Evolutionary conservation across 495 filamentous ascomycete species (phyloP), one percentile per base, ranked within the genome.

Genomic region (Astrothelium subdiscretum): DNA sequence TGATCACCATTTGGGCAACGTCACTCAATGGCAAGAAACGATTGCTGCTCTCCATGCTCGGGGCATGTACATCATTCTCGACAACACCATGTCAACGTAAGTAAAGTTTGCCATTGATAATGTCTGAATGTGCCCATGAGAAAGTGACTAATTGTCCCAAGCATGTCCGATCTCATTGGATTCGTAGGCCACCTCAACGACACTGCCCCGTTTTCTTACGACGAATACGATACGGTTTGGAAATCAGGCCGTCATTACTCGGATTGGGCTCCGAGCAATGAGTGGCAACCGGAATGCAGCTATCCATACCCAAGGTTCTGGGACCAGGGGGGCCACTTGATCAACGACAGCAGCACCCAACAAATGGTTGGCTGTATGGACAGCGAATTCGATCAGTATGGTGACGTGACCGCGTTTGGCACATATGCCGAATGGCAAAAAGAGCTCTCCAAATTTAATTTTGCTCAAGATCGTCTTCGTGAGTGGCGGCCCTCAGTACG

Each of bases 371-470:
- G 84, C 4, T 89, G 86, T 70, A 85, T 83, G 66, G 70, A 88
- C 70, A 86, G 85, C 66, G 86, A 89, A 31, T 89, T 87, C 64
- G 86, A 88, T 59, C 78, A 73, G 64, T 78, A 75, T 59, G 76
- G 76, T 38, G 76, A 78, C 38, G 70, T 76, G 42, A 71, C 71
- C 40, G 73, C 75, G 18, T 76, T 76, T 54, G 74, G 76, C 31
- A 68, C 69, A 35, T 78, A 77, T 65, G 66, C 71, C 3, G 74
- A 77, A 64, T 89, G 83, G 81, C 74, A 87, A 67, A 78, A 80
- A 66, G 80, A 89, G 71, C 75, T 90, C 48, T 80, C 86, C 15
- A 89, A 89, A 66, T 89, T 89, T 69, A 84, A 85, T 32, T 87
- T 81, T 38, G 87, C 89, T 3, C 87, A 90, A 70, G 87, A 90